Base-by-base conservation (phyloP, 1,284 basidiomycete genomes). In the Neolentinus lepideus region DNA sequence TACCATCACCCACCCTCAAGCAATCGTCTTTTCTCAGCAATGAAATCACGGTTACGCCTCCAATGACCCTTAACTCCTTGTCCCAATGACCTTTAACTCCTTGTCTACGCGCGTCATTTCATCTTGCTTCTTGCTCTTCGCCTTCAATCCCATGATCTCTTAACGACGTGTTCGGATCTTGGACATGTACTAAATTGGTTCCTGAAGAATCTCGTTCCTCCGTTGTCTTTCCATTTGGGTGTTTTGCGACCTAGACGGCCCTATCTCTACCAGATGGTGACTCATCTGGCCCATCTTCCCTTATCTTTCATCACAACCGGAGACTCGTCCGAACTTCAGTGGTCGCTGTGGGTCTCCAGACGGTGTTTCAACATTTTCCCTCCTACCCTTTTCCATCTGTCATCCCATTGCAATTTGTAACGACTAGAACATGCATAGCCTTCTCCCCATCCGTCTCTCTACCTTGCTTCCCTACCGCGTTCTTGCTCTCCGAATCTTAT, bases 371-470 rank as follows among this genome's bases (percentile, higher is more conserved):
- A 53, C 55, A 55, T 54, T 45, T 38, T 45, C 51, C 33, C 50
- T 47, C 12, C 12, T 16, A n/a, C 46, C 24, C 38, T 31, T 52
- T 43, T 19, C 21, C 45, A 36, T 52, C 29, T 12, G 12, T 54
- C 36, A 25, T 22, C 14, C 14, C 33, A 43, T 2, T 36, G 45
- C 53, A 24, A 19, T 54, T 56, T 84, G 82, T 84, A 83, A 84
- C 75, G 77, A 83, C 77, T 83, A 85, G 80, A 82, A 75, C 77
- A 75, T 71, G 61, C 64, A 66, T 63, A 61, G 64, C 60, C 63
- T 56, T 56, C 52, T 52, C 52, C 58, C 58, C 55, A 47, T 62
- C 53, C 64, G 58, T 64, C 54, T 67, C 60, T 68, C 64, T 67
- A 63, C 62, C 61, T 59, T 62, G 66, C 53, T 52, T 45, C 51